Conservation (phyloP, 2,329 filamentous ascomycete species). For the Coccinonectria pachysandricola region DNA sequence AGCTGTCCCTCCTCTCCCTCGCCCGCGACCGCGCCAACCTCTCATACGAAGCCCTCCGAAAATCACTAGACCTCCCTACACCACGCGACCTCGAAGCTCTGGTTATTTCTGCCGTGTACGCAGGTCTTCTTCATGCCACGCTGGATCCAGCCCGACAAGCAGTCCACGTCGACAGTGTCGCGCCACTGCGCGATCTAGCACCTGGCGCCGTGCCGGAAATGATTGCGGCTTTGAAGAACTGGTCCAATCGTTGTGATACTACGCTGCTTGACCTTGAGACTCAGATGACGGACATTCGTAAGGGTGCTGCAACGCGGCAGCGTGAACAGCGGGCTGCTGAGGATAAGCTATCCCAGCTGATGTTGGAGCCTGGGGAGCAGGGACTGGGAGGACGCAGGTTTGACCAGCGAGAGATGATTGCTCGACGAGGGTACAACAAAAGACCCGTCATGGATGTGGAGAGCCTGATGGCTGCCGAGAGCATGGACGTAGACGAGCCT, state of each 20-base stretch:
- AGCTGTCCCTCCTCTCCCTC: slow-evolving; percentile 79
- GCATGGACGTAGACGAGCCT: slow-evolving; percentile 47
- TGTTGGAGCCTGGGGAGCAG: slow-evolving; percentile 37
- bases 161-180: slow-evolving; percentile 69
- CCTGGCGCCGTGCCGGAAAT: slow-evolving; percentile 62
- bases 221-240: slow-evolving; percentile 57
- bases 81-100: slow-evolving; percentile 70
- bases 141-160: slow-evolving; percentile 68
- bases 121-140: slow-evolving; percentile 68
- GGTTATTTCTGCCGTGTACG: slow-evolving; percentile 80
- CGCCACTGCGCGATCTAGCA: slow-evolving; percentile 75
- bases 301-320: slow-evolving; percentile 43
- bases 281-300: slow-evolving; percentile 59
- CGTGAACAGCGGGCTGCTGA: slow-evolving; percentile 38
- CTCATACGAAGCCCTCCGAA: slow-evolving; percentile 60
- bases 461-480: slow-evolving; percentile 34
- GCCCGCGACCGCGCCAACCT: slow-evolving; percentile 58
- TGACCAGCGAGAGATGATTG: slow-evolving; percentile 16
- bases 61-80: slow-evolving; percentile 55
- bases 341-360: slow-evolving; percentile 35
- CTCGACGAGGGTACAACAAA: slow-evolving; percentile 21
- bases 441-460: slow-evolving; percentile 32
- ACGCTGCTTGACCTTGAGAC: slow-evolving; percentile 66
- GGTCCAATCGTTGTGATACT: slow-evolving; percentile 67
- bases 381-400: slow-evolving; percentile 27